phyloP scores from a whole-genome alignment of 345 rosid species.

The Camelina laxa region DNA sequence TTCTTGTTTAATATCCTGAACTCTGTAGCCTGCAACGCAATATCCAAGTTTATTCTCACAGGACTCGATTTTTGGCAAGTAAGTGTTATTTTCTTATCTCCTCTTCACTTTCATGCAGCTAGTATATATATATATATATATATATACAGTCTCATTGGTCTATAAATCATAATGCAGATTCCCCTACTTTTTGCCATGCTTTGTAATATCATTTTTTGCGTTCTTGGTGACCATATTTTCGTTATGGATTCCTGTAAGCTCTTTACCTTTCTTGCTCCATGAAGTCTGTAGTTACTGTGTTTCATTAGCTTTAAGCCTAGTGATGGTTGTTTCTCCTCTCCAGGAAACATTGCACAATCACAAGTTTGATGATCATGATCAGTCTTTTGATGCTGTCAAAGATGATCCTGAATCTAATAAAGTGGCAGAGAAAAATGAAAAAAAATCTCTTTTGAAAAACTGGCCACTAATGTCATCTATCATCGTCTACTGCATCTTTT shows the following conservation, averaged over 20 bases:
- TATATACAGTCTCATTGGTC: conserved; percentile 15
- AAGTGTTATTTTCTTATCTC: conserved; percentile 18
- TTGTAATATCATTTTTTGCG: conserved; percentile 65
- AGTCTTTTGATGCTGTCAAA: conserved; percentile 54
- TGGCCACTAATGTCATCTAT: conserved; percentile 95
- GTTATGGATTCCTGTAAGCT: conserved; percentile 76
- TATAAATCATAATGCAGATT: conserved; percentile 59
- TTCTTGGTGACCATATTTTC: conserved; percentile 56
- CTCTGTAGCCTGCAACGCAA: conserved; percentile 80
- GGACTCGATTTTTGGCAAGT: conserved; percentile 78
- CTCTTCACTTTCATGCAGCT: conserved; percentile 2
- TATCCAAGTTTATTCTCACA: conserved; percentile 68
- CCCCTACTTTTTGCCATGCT: conserved; percentile 81
- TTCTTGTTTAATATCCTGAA: conserved; percentile 5
- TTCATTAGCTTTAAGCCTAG: conserved; percentile 4
- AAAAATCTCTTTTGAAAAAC: conserved; percentile 58
- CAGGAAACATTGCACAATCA: conserved; percentile 85
- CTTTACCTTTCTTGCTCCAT: conserved; percentile 10
- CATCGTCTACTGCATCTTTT: conserved; percentile 79
- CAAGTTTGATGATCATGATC: conserved; percentile 43
- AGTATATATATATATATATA: neutral
- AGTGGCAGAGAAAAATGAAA: conserved; percentile 34
- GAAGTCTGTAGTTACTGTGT: neutral
- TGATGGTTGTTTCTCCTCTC: conserved; percentile 29
- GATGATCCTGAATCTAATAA: conserved; percentile 40